Conservation (phyloP, 306 rosid genomes). For the Gleditsia sinensis region DNA sequence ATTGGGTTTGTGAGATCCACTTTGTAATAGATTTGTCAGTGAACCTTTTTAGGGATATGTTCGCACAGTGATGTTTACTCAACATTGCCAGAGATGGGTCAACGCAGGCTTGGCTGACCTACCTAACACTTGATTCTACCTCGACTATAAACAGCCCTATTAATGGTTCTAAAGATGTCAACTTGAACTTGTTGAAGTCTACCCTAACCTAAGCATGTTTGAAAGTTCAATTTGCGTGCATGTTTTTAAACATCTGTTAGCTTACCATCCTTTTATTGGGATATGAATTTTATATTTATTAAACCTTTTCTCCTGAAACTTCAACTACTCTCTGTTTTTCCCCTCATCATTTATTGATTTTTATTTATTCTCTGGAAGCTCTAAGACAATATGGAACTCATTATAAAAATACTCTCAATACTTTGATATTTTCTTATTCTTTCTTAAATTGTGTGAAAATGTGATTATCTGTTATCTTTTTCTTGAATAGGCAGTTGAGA, state of each 20-base stretch:
- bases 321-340: neutral
- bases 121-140: neutral
- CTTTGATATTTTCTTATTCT: neutral
- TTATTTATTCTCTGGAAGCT: neutral
- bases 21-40: neutral
- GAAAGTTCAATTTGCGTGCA: neutral
- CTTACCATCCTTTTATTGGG: neutral
- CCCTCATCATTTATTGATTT: neutral
- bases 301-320: neutral
- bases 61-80: neutral
- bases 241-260: neutral
- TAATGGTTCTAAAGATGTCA: too few species aligned
- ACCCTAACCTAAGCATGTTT: too few species aligned
- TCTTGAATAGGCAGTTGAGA: neutral
- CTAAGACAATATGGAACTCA: neutral
- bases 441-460: neutral
- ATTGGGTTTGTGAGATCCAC: neutral
- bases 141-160: neutral
- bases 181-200: too few species aligned
- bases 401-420: neutral
- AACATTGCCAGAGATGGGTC: neutral
- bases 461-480: neutral
- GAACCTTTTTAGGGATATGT: neutral
- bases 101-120: neutral
- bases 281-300: neutral